These are phyloP conservation scores for Antrodiella citrinella DNA, from an alignment of 768 basidiomycete genomes.

Conservation along the genomic window DNA sequence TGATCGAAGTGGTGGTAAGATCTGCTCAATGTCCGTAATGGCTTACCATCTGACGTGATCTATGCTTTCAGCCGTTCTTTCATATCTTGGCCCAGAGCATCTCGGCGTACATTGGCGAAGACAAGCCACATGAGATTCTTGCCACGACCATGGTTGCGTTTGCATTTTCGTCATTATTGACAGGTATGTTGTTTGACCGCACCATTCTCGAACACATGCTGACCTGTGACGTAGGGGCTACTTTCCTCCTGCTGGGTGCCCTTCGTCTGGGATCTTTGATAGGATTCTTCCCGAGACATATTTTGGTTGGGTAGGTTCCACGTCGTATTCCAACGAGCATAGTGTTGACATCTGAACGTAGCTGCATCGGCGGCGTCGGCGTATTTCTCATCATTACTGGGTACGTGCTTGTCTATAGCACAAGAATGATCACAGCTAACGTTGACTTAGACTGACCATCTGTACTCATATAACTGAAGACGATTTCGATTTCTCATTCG, in stretches of 20 bases:
- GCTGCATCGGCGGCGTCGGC: slow-evolving; percentile 93
- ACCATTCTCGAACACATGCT: slow-evolving; percentile 4
- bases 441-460: slow-evolving; percentile 58
- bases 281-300: slow-evolving; percentile 95
- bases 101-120: slow-evolving; percentile 60
- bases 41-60: background rate
- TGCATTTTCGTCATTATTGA: slow-evolving; percentile 79
- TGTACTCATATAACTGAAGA: slow-evolving; percentile 76
- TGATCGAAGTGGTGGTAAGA: slow-evolving; percentile 95
- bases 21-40: background rate
- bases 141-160: slow-evolving; percentile 90
- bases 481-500: slow-evolving; percentile 59
- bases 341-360: slow-evolving; percentile 17
- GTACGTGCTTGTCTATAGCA: slow-evolving; percentile 28
- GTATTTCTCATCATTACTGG: slow-evolving; percentile 88
- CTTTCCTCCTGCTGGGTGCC: slow-evolving; percentile 82
- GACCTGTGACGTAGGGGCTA: slow-evolving; percentile 39
- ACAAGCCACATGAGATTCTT: slow-evolving; percentile 62
- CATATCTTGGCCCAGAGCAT: slow-evolving; percentile 84
- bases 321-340: background rate
- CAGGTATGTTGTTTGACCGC: slow-evolving; percentile 40
- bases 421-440: background rate
- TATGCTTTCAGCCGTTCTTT: slow-evolving; percentile 70
- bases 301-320: slow-evolving; percentile 75
- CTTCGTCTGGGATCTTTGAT: slow-evolving; percentile 79